Conservation (phyloP, 1,284 basidiomycete genomes). For the Violaceomyces palustris region DNA sequence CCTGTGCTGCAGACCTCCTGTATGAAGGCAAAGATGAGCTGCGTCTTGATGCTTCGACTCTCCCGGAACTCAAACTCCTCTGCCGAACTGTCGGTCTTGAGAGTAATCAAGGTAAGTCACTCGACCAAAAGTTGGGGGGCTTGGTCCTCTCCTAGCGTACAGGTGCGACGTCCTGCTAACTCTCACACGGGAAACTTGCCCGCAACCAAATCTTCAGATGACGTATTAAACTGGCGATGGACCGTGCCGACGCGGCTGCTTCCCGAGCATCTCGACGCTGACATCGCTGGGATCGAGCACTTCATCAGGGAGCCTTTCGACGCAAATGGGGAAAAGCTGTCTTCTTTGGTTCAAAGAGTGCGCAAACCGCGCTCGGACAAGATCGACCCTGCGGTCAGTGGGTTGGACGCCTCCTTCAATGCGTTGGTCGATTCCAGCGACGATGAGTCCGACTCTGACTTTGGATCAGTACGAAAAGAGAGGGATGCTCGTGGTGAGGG, state of each 20-base stretch:
- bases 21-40: slow-evolving; percentile 33
- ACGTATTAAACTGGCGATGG: slow-evolving; percentile 39
- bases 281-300: slow-evolving; percentile 42
- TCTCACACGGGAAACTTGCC: too few relatives aligned
- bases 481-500: too few relatives aligned
- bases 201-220: too few relatives aligned
- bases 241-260: slow-evolving; percentile 28
- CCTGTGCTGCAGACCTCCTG: slow-evolving; percentile 14
- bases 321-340: slow-evolving; percentile 22
- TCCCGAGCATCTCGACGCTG: slow-evolving; percentile 35
- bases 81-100: slow-evolving; percentile 43
- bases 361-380: slow-evolving; percentile 14
- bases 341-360: slow-evolving; percentile 29
- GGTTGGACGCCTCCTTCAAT: too few relatives aligned
- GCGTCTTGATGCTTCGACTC: slow-evolving; percentile 25
- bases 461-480: too few relatives aligned
- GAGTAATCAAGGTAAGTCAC: slow-evolving; percentile 12
- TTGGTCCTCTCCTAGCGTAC: too few relatives aligned
- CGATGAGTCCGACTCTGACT: too few relatives aligned
- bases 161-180: too few relatives aligned
- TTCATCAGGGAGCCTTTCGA: slow-evolving; percentile 40
- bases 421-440: not conserved
- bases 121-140: not conserved
- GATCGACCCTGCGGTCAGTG: not conserved
- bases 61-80: slow-evolving; percentile 46